phyloP scores from a whole-genome alignment of 192 early-diverging fungal species.

The Diversispora epigaea region DNA sequence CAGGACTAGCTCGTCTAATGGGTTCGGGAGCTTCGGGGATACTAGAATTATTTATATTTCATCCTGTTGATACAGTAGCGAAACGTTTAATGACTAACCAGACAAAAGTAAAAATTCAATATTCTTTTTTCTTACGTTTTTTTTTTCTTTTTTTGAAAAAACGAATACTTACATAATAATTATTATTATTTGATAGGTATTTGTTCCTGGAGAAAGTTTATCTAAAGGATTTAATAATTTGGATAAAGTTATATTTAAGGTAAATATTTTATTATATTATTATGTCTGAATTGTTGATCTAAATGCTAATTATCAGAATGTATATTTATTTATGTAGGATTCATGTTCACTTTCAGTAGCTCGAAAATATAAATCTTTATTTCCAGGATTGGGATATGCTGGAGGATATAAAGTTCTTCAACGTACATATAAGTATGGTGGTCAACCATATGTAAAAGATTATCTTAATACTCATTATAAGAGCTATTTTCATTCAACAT shows the following conservation, averaged over 20 bases:
- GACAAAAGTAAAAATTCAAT: constrained; percentile 56
- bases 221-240: constrained; percentile 66
- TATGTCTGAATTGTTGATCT: not conserved
- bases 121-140: not conserved
- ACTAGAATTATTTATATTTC: constrained; percentile 94
- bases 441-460: constrained; percentile 95
- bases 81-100: constrained; percentile 98
- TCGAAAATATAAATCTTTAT: constrained; percentile 88
- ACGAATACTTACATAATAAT: not conserved
- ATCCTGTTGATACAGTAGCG: constrained; percentile 97
- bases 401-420: constrained; percentile 98
- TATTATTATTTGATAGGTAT: constrained; percentile 50
- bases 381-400: constrained; percentile 96
- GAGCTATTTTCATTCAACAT: constrained; percentile 67
- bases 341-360: constrained; percentile 71
- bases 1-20: constrained; percentile 81
- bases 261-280: constrained; percentile 34
- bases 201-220: constrained; percentile 64
- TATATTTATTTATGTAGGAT: constrained; percentile 49
- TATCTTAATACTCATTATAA: constrained; percentile 84
- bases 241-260: constrained; percentile 89
- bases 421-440: constrained; percentile 98
- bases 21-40: constrained; percentile 91
- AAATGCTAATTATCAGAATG: not conserved
- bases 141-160: not conserved